These are phyloP conservation scores for Neonectria ditissima DNA, from an alignment of 2,329 filamentous ascomycete species.

Conservation along the genomic window DNA sequence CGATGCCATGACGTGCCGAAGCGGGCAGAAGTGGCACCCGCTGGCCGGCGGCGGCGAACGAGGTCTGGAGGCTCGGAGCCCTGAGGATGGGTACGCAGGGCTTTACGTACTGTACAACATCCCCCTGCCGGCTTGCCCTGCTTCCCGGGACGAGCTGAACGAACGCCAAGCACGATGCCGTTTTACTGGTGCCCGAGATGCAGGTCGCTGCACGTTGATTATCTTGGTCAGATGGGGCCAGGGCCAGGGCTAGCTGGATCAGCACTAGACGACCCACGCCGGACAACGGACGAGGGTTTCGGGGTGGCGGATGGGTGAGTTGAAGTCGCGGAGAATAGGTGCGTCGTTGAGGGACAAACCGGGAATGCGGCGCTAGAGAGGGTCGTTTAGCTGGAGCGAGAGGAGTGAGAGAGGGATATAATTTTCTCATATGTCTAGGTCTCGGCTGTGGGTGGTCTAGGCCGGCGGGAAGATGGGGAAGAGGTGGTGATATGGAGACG, in stretches of 20 bases:
- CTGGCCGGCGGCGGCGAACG: constrained; percentile 11
- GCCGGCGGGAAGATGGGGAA: constrained; percentile 17
- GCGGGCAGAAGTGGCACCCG: constrained; percentile 17
- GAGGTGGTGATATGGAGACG: constrained; percentile 8
- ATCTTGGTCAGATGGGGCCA: constrained; percentile 39
- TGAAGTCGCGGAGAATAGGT: constrained; percentile 31
- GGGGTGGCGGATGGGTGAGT: constrained; percentile 33
- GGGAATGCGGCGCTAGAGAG: constrained; percentile 33
- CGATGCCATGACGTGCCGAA: constrained; percentile 25
- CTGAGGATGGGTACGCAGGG: constrained; percentile 13
- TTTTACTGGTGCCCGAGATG: constrained; percentile 38
- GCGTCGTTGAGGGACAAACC: constrained; percentile 40
- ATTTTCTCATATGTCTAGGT: constrained; percentile 30
- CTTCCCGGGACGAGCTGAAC: constrained; percentile 13
- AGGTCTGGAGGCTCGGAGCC: too few relatives aligned
- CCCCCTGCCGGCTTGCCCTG: constrained; percentile 8
- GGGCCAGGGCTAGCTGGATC: constrained; percentile 36
- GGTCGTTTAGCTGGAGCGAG: constrained; percentile 20
- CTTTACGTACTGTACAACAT: constrained; percentile 30
- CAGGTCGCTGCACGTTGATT: constrained; percentile 45
- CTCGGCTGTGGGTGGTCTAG: constrained; percentile 8
- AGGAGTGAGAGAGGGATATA: constrained; percentile 14
- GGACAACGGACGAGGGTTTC: constrained; percentile 37
- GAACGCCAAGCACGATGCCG: constrained; percentile 14
- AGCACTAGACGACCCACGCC: constrained; percentile 44